A percentile compares a stretch with the other conserved stretches of the same genome.
Conservation (phyloP, 78 protist species). For the Cavenderia fasciculata region DNA sequence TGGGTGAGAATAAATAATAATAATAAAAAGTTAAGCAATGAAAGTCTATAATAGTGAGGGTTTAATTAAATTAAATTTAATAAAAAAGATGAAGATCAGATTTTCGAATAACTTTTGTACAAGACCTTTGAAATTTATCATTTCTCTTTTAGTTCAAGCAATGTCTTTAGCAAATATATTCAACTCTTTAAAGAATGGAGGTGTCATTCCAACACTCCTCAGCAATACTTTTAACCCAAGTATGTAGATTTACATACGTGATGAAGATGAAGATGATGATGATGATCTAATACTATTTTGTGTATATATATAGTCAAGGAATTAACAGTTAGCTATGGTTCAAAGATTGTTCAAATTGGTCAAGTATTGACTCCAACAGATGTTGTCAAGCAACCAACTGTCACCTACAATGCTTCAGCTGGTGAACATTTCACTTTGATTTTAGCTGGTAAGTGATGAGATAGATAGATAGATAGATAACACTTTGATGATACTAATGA, state of each 20-base stretch:
- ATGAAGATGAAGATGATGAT: neutral
- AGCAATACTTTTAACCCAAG: neutral
- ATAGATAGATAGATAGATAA: neutral
- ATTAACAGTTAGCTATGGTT: neutral
- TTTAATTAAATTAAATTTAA: no score
- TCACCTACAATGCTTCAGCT: slow-evolving; percentile 14
- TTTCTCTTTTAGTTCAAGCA: no score
- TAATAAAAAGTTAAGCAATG: no score
- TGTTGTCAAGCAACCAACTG: slow-evolving; percentile 20
- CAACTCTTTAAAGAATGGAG: neutral
- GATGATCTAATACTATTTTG: neutral
- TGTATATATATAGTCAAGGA: neutral
- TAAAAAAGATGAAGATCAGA: no score
- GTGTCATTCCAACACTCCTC: neutral
- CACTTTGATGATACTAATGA: neutral
- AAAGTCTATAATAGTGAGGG: no score
- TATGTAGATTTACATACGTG: neutral
- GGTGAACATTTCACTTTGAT: slow-evolving; percentile 30
- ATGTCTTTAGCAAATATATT: no score
- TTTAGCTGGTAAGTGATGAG: neutral
- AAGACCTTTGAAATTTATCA: no score
- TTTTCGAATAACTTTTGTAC: no score
- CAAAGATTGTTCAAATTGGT: neutral
- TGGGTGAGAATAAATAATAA: no score
- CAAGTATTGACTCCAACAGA: neutral